A percentile compares a stretch with the other conserved stretches of the same genome.
These are phyloP conservation scores for Aspergillus egyptiacus DNA, from an alignment of 495 filamentous ascomycete species.

Conservation along the genomic window DNA sequence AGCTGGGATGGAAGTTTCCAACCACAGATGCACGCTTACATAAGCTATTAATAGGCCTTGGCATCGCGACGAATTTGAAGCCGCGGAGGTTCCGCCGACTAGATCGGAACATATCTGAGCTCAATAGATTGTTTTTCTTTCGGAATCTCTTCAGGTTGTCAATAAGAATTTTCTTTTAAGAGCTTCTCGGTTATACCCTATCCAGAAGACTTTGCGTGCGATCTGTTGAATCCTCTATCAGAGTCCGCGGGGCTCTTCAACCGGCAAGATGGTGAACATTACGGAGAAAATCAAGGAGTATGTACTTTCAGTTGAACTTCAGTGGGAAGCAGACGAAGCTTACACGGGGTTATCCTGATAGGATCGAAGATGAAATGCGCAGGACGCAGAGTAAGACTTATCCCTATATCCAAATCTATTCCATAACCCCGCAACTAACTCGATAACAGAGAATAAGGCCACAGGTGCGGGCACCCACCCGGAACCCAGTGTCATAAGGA, in stretches of 20 bases:
- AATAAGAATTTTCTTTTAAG: background rate
- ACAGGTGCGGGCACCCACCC: slow-evolving; percentile 58
- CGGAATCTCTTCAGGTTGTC: background rate
- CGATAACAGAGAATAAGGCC: slow-evolving; percentile 88
- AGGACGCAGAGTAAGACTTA: slow-evolving; percentile 83
- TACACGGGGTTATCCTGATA: slow-evolving; percentile 30
- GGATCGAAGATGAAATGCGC: slow-evolving; percentile 99
- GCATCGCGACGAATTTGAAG: slow-evolving; percentile 25
- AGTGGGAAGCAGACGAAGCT: slow-evolving; percentile 1
- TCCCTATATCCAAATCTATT: background rate
- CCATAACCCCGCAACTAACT: slow-evolving; percentile 32
- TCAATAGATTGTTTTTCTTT: background rate
- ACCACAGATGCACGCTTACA: slow-evolving; percentile 19
- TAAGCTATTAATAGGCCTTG: slow-evolving; percentile 20
- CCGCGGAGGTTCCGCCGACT: slow-evolving; percentile 1
- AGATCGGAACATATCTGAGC: background rate
- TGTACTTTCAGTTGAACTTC: slow-evolving; percentile 18
- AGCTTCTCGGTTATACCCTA: background rate
- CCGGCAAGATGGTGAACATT: slow-evolving; percentile 93
- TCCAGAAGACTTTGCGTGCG: background rate
- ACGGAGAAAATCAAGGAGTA: slow-evolving; percentile 99
- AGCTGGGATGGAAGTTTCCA: slow-evolving; percentile 1
- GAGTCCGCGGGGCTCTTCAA: slow-evolving; percentile 29
- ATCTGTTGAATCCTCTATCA: slow-evolving; percentile 1
- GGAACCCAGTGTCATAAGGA: background rate